These are phyloP conservation scores for Candida neerlandica DNA, from an alignment of 1,139 yeast species.

Conservation along the genomic window DNA sequence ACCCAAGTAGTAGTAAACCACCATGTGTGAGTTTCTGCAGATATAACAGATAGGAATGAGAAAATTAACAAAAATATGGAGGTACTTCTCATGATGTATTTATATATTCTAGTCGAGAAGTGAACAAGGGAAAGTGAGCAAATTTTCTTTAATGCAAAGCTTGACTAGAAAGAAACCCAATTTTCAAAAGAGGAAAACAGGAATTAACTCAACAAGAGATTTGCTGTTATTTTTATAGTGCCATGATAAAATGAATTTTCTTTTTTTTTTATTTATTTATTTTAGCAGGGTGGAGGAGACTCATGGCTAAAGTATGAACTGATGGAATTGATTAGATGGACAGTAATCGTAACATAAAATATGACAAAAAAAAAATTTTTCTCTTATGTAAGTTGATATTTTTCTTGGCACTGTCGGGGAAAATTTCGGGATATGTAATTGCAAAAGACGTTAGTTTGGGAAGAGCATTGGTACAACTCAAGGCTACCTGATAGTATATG, in stretches of 20 bases:
- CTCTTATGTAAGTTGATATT: neutral
- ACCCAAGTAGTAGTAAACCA: conserved; percentile 59
- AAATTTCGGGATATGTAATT: neutral
- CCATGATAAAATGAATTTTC: neutral
- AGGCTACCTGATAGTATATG: neutral
- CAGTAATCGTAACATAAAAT: neutral
- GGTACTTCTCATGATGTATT: conserved; percentile 8
- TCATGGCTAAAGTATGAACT: neutral
- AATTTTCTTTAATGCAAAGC: neutral
- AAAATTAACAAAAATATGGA: conserved; percentile 8
- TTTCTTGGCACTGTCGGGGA: conserved; percentile 3
- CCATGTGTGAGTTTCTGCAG: conserved; percentile 53
- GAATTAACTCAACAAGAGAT: conserved; percentile 5
- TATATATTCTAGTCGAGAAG: conserved; percentile 2
- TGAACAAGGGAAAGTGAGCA: neutral
- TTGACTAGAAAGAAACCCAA: conserved; percentile 10
- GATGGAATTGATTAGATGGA: conserved; percentile 3
- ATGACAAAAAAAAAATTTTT: neutral
- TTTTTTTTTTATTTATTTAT: neutral
- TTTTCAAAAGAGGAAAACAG: conserved; percentile 3
- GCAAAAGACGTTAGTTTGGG: neutral
- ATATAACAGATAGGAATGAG: conserved; percentile 13
- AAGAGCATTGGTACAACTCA: neutral
- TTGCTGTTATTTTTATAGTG: neutral
- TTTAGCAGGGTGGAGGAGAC: neutral